Evolutionary conservation across 768 basidiomycete species (phyloP), one percentile per base, ranked within the genome.

Genomic region (Lentinula edodes): DNA sequence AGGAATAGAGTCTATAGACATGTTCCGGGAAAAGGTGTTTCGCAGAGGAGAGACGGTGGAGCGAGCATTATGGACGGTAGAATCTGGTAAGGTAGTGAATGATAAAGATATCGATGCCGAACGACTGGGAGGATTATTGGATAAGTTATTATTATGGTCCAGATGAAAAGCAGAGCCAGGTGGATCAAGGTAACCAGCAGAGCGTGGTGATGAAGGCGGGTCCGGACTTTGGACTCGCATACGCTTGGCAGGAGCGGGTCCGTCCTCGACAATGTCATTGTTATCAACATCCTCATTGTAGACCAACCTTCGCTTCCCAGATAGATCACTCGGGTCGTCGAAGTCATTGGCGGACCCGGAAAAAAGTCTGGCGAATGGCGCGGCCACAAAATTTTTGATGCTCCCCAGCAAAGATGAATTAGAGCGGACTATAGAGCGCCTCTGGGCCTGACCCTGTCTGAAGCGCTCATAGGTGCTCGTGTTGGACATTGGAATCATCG

Each of bases 1-100:
- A 5, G 87, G 88, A n/a, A 51, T 51, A 39, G 16, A 16, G 72
- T 91, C 89, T 69, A 88, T 83, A 50, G 88, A 89, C 84, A 88
- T 88, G 34, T 87, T 90, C 54, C 88, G 85, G 52, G 76, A 72
- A 52, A 78, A 46, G 38, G 73, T 72, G 36, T 72, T 72, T 46
- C 76, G 78, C 63, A 76, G 70, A 23, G 83, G 82, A 50, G 82
- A 82, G 16, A 74, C 63, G 6, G 82, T 78, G 35, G 75, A 76
- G 60, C 78, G 76, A 48, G 66, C 54, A 70, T 71, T 72, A 71
- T 67, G 71, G 50, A 70, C 69, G 23, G 72, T 64, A 63, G 71
- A 66, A 58, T 70, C 68, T 72, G 70, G 70, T 50, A 71, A 66
- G 39, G 69, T 62, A 46, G 66, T 61, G 57, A 66, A 45, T 39